Evolutionary conservation across 768 basidiomycete genomes (phyloP), one percentile per base, ranked within the genome.

Genomic region (Cyclocybe cylindracea): DNA sequence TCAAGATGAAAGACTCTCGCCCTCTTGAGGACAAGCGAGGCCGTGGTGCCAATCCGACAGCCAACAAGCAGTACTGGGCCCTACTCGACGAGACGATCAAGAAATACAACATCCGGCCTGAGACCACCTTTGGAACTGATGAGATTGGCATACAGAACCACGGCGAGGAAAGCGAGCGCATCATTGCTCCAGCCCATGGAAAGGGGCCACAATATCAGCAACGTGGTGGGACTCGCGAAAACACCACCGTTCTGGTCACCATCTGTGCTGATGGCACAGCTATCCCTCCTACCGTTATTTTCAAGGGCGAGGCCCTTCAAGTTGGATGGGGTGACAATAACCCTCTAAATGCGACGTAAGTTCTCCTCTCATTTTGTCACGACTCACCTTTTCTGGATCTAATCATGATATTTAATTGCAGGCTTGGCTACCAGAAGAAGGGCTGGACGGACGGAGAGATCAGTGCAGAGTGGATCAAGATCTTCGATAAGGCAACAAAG

Each of bases 171-270:
- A 8, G 43, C 4, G 50, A 48, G 18, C 13, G 38, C 10, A 53
- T 58, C 7, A 44, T 47, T 29, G 45, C 48, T 19, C 10, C 16
- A 29, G 35, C 38, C 10, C 10, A 18, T 14, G 35, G 31, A 29
- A 55, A 56, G 19, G 47, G 44, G 34, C 14, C 39, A 5, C 69
- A 70, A 48, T 63, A 76, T 60, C 70, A 74, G 56, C 71, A 73
- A 51, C 35, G 54, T 1, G 56, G 55, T 29, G 69, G 71, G n/a
- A n/a, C n/a, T n/a, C n/a, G n/a, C n/a, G n/a, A n/a, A n/a, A n/a
- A n/a, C n/a, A n/a, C n/a, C n/a, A 77, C 74, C 1, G 65, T 72
- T 9, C 59, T 80, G 41, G 64, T 70, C 0, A 74, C 72, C 2
- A 78, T 79, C 16, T 74, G 75, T 57, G 70, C 70, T 0, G 69